Evolutionary conservation across 495 filamentous ascomycete genomes (phyloP).

Genomic region (Podospora appendiculata): DNA sequence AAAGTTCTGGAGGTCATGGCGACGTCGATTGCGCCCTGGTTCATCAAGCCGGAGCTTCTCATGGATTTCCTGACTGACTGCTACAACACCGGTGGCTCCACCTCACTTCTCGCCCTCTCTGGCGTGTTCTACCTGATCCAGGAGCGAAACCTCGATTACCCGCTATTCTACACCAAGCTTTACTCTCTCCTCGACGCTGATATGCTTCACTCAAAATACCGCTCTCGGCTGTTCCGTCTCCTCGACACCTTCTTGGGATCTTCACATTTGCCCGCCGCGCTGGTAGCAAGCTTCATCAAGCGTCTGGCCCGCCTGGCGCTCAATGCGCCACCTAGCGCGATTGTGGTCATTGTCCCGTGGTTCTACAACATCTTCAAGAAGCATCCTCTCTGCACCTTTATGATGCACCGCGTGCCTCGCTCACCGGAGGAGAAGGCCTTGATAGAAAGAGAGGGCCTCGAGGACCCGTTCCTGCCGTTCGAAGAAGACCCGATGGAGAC

Average conservation of each 20-base stretch:
- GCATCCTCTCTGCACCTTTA: constrained; percentile 87
- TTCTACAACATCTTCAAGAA: constrained; percentile 90
- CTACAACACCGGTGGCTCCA: constrained; percentile 78
- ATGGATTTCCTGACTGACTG: constrained; percentile 97
- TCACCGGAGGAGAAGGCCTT: constrained; percentile 46
- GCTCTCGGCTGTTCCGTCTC: constrained; percentile 86
- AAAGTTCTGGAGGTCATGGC: constrained; percentile 65
- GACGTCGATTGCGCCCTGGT: constrained; percentile 76
- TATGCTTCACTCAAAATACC: constrained; percentile 86
- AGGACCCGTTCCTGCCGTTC: constrained; percentile 68
- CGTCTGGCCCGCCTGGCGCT: constrained; percentile 73
- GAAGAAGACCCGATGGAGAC: constrained; percentile 82
- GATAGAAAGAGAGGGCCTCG: constrained; percentile 58
- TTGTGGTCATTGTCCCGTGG: constrained; percentile 84
- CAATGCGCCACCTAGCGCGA: constrained; percentile 75
- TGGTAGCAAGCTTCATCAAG: constrained; percentile 96
- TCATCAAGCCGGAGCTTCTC: constrained; percentile 74
- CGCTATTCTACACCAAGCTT: constrained; percentile 85
- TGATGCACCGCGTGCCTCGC: constrained; percentile 75
- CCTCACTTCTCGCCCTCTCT: constrained; percentile 78
- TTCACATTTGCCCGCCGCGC: constrained; percentile 79
- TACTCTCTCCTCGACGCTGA: constrained; percentile 83
- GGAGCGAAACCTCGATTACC: constrained; percentile 91
- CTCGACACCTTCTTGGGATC: constrained; percentile 89
- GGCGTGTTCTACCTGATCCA: constrained; percentile 94